These are phyloP conservation scores for Ophiosphaerella herpotricha DNA, from an alignment of 2,329 filamentous ascomycete genomes.

Conservation along the genomic window DNA sequence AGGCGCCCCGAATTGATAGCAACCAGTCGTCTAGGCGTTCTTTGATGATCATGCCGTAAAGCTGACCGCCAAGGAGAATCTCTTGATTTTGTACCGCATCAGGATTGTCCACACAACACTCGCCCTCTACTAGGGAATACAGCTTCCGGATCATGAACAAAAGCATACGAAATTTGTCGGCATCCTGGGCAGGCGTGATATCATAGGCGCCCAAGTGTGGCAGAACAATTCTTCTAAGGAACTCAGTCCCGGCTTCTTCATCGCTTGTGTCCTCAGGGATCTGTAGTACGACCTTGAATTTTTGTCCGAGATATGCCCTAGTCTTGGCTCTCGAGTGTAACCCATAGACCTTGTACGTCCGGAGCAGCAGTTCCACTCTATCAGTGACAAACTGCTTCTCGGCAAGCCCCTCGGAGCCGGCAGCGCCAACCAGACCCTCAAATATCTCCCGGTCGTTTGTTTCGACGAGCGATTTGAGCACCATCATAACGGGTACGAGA, in stretches of 20 bases:
- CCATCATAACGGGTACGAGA: constrained; percentile 94
- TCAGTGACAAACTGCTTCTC: constrained; percentile 92
- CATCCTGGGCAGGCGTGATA: constrained; percentile 81
- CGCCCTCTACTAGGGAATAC: constrained; percentile 88
- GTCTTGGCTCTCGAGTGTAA: constrained; percentile 83
- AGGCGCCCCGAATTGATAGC: constrained; percentile 60
- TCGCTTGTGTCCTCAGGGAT: constrained; percentile 83
- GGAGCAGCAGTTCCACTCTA: constrained; percentile 85
- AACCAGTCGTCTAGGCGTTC: constrained; percentile 92
- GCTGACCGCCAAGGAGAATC: constrained; percentile 86
- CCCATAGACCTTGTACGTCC: constrained; percentile 90
- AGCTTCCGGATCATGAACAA: constrained; percentile 97
- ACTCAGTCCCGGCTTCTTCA: constrained; percentile 88
- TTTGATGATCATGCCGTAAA: constrained; percentile 95
- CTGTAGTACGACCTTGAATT: constrained; percentile 86
- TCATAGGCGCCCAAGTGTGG: constrained; percentile 87
- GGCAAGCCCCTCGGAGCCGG: constrained; percentile 74
- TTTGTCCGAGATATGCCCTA: constrained; percentile 82
- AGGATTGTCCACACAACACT: constrained; percentile 92
- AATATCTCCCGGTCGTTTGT: constrained; percentile 97
- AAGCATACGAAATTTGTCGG: constrained; percentile 91
- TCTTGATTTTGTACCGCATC: constrained; percentile 97
- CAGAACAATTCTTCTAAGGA: constrained; percentile 84
- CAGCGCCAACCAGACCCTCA: constrained; percentile 82
- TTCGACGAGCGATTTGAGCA: constrained; percentile 90